Percentiles rank a stretch among this genome's conserved stretches.
Evolutionary conservation across 2,329 filamentous ascomycete species (phyloP).

Genomic region (Mycosphaerella sp.): DNA sequence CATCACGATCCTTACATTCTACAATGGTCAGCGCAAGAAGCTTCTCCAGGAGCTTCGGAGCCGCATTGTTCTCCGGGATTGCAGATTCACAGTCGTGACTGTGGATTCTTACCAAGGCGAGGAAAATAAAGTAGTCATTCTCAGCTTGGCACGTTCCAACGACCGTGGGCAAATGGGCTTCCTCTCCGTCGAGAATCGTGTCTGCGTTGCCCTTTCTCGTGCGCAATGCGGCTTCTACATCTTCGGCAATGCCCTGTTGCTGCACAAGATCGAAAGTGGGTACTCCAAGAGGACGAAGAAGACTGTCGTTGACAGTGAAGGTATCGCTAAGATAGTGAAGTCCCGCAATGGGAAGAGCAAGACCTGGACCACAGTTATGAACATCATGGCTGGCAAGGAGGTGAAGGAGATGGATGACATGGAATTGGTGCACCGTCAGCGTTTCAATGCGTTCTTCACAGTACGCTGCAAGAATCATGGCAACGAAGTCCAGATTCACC

Average conservation of each 20-base stretch:
- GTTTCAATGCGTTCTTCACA: constrained; percentile 24
- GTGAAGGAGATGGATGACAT: constrained; percentile 14
- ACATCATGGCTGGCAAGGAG: constrained; percentile 25
- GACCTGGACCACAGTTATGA: constrained; percentile 28
- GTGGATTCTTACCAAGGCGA: constrained; percentile 90
- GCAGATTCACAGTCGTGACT: constrained; percentile 57
- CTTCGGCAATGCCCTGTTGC: constrained; percentile 65
- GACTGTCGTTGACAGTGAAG: background rate
- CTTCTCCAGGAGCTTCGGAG: constrained; percentile 48
- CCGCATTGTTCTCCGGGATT: constrained; percentile 10
- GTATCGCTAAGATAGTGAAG: background rate
- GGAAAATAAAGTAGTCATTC: constrained; percentile 74
- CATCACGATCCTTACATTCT: constrained; percentile 81
- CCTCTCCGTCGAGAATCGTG: constrained; percentile 56
- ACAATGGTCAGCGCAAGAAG: constrained; percentile 70
- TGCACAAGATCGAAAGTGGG: constrained; percentile 26
- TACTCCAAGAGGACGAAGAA: constrained; percentile 21
- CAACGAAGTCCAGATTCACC: constrained; percentile 24
- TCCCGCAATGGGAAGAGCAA: constrained; percentile 11
- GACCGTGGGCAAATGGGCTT: constrained; percentile 59
- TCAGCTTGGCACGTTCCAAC: constrained; percentile 74
- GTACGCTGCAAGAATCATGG: constrained; percentile 28
- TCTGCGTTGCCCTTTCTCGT: constrained; percentile 59
- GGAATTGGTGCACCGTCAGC: constrained; percentile 10
- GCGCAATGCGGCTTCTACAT: constrained; percentile 75